Base-by-base conservation (phyloP, 129 eudicot species). In the Tanacetum coccineum region DNA sequence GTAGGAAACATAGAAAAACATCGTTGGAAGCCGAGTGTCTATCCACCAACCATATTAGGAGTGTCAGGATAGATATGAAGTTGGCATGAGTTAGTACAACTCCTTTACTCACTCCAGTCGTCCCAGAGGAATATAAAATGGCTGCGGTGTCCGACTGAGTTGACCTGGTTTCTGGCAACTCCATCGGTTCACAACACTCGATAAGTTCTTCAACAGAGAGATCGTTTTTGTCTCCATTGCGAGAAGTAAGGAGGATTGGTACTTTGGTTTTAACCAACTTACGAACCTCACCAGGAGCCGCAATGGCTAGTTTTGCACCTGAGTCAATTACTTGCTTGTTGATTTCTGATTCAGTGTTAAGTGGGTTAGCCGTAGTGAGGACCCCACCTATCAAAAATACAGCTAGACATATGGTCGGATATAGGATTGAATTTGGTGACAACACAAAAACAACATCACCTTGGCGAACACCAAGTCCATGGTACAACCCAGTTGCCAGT, bases 31-130 rank as follows among this genome's bases (percentile, higher is more conserved):
- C 71, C 22, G 80, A 81, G 36, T 77, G 71, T 57, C 68, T 80
- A 1, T 83, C 72, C 25, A 75, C 71, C 0, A 81, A 72, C 86
- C 84, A 89, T 78, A 44, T 81, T 22, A 86, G 72, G 21, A 84
- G 70, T 26, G 79, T 75, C 73, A 83, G 53, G 6, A 82, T 59
- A 6, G 86, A 77, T n/a, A 89, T 73, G 66, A 86, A 48, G 53
- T 89, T 86, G 13, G 88, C 48, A 56, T 89, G 94, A 9, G 96
- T 81, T 36, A 86, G 28, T 13, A 81, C 58, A 3, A 83, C 96
- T 2, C 96, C 95, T 78, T 89, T 89, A 70, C 90, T 86, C 11
- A 76, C 68, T 40, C 96, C 96, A 1, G 96, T 89, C 15, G 96
- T 89, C 45, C 96, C 96, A 1, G 96, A 89, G 14, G 95, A 89